Conservation (phyloP, 2,329 filamentous ascomycete species). For the Sclerotinia glacialis region DNA sequence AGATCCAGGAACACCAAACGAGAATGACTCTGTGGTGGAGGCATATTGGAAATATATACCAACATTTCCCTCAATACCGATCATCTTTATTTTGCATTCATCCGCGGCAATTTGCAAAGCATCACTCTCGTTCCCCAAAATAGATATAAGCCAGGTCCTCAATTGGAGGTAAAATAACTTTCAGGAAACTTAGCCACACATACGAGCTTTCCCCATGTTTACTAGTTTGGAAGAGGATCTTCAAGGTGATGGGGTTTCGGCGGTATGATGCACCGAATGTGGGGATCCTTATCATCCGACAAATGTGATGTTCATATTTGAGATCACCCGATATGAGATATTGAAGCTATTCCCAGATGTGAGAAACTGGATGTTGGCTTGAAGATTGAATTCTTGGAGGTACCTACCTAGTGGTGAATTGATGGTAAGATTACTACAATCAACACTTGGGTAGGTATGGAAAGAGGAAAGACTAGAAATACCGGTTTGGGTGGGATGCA, state of each 20-base stretch:
- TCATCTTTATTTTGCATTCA: neutral
- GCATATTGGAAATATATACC: conserved; percentile 7
- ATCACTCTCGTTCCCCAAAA: neutral
- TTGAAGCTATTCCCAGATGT: conserved; percentile 11
- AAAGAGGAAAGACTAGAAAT: too few relatives aligned
- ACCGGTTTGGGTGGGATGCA: neutral
- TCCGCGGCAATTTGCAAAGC: neutral
- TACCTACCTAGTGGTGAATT: too few relatives aligned
- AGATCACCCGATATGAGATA: neutral
- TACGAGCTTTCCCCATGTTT: conserved; percentile 9
- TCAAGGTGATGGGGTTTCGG: conserved; percentile 6
- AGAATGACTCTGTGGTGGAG: neutral
- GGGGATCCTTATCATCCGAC: neutral
- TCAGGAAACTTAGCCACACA: conserved; percentile 8
- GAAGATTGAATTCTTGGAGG: neutral
- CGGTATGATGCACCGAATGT: conserved; percentile 14
- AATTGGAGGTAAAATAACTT: conserved; percentile 30
- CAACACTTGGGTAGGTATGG: neutral
- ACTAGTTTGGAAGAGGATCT: conserved; percentile 22
- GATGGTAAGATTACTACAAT: neutral
- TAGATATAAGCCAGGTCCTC: conserved; percentile 10
- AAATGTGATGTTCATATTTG: neutral
- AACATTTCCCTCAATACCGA: neutral
- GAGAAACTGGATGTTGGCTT: neutral
- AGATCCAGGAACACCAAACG: neutral